Evolutionary conservation across 345 rosid genomes (phyloP), one percentile per base, ranked within the genome.

Genomic region (Camelina sativa): DNA sequence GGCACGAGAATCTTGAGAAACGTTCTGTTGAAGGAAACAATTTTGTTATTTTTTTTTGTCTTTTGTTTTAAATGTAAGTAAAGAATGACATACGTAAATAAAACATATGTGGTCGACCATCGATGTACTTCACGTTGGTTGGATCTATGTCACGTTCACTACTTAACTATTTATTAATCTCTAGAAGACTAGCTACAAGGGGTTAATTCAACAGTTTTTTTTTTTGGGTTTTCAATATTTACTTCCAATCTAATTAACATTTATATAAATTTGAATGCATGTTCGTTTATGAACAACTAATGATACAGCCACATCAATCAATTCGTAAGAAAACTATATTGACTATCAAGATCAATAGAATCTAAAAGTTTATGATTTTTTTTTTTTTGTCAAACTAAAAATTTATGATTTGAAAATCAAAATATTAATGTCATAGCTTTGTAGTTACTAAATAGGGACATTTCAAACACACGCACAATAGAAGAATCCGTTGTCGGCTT

Each of bases 1-100:
- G 59, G 73, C 80, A 77, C 77, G 64, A 72, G 76, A 77, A 71
- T 77, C 67, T 71, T 65, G 76, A 77, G 77, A 72, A 65, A 63
- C 80, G 80, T 65, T 72, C 51, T 32, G 50, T 71, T 77, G 80
- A 71, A 77, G 77, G 56, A 58, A 77, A 48, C 76, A 40, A 40
- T 52, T 41, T 62, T 62, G 9, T 34, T 7, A 7, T 12, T 7
- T 4, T 8, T n/a, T 62, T 50, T n/a, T 51, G 22, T n/a, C 1
- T 3, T 50, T 72, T 12, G 3, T 37, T 10, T 47, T 11, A 1
- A 57, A 69, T 57, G 32, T 61, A 63, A 54, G 10, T 43, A 62
- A 62, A 69, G 50, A 61, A 52, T 52, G 56, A 35, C 32, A 41
- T 1, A 16, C 25, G 54, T 43, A 75, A 57, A 57, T 6, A n/a